Evolutionary conservation across 2,329 filamentous ascomycete species (phyloP), one percentile per base, ranked within the genome.

Genomic region (Colletotrichum navitas): DNA sequence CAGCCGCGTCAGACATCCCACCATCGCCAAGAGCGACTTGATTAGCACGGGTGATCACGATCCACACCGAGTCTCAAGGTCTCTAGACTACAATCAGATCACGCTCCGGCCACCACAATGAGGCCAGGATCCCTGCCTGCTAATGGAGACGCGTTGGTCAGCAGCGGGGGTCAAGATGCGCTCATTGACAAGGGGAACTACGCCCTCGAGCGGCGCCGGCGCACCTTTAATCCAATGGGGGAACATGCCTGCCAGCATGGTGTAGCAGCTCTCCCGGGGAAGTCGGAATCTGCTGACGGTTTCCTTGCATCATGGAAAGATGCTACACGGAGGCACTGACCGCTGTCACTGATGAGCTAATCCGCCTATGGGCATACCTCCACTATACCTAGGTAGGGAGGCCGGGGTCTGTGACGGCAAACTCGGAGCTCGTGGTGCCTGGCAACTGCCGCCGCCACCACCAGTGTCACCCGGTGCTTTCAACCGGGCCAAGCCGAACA

Each of bases 291-390:
- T 41, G 52, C 26, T 59, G 52, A 29, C 36, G 43, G 68, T 32
- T 71, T 68, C 59, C 58, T 63, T 71, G 64, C 68, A 71, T 68
- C 36, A 59, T 29, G 65, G 58, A 63, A 63, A 68, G 29, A 16
- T 54, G 52, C 24, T 18, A 63, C 64, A 59, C 68, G 59, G 43
- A 26, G 65, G 36, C 26, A 45, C 45, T 62, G 68, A 56, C 45
- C 39, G 32, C 29, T 36, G 59, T 45, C 29, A 6, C 26, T 32
- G 41, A 41, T 29, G 43, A 43, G 43, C 39, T 39, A 56, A 21
- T 56, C 21, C 49, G 45, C 21, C 18, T 45, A 21, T 7, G 7
- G 16, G 5, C 41, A 16, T 14, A 18, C 14, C 5, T 45, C 47
- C 55, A 67, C 56, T 62, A 18, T 45, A 21, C 16, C 41, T 21